phyloP scores from a whole-genome alignment of 2,329 filamentous ascomycete genomes.

The Alternaria viburni region DNA sequence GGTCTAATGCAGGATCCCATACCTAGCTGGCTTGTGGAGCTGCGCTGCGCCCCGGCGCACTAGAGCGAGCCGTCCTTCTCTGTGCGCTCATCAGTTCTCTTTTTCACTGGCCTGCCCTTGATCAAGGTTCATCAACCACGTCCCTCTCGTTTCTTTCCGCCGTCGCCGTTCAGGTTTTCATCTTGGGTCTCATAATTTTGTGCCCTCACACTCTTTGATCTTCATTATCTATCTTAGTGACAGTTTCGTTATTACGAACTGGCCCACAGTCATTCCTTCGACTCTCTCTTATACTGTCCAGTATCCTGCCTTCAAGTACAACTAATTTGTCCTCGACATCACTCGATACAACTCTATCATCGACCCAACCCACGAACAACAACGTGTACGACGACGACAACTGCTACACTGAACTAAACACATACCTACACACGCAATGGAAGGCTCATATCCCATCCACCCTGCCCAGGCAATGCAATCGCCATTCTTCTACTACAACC shows the following conservation, averaged over 20 bases:
- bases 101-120: slow-evolving; percentile 48
- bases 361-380: slow-evolving; percentile 11
- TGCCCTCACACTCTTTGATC: slow-evolving; percentile 20
- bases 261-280: slow-evolving; percentile 52
- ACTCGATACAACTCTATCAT: slow-evolving; percentile 12
- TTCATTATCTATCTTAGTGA: slow-evolving; percentile 43
- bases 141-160: slow-evolving; percentile 47
- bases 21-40: slow-evolving; percentile 46
- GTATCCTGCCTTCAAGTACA: slow-evolving; percentile 28
- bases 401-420: slow-evolving; percentile 1
- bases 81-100: slow-evolving; percentile 53
- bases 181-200: slow-evolving; percentile 41
- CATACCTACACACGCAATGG: slow-evolving; percentile 61
- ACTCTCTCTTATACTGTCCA: slow-evolving; percentile 28
- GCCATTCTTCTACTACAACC: slow-evolving; percentile 86
- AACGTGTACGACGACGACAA: slow-evolving; percentile 27
- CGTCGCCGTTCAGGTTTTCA: slow-evolving; percentile 42
- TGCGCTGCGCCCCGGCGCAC: slow-evolving; percentile 48
- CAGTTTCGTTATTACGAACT: slow-evolving; percentile 47
- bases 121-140: slow-evolving; percentile 52
- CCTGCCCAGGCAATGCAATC: slow-evolving; percentile 67
- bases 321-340: slow-evolving; percentile 33
- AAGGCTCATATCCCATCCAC: slow-evolving; percentile 64
- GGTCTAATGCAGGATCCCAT: slow-evolving; percentile 15
- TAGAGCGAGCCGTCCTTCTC: slow-evolving; percentile 46